A percentile compares a stretch with the other conserved stretches of the same genome.
These are phyloP conservation scores for Draba incana DNA, from an alignment of 345 rosid genomes.

Conservation along the genomic window DNA sequence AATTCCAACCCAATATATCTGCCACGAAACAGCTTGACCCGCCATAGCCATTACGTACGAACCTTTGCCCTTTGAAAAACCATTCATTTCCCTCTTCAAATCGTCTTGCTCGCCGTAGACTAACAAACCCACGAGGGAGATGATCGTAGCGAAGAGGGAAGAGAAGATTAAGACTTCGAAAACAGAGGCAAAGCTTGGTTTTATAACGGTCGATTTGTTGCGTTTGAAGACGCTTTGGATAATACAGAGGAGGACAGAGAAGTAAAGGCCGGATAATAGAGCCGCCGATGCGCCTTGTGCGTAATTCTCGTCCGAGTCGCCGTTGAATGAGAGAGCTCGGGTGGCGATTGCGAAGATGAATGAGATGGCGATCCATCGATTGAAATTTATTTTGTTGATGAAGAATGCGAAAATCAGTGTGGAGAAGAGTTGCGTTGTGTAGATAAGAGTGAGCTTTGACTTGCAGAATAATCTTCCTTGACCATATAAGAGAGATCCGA, in stretches of 20 bases:
- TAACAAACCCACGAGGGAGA: not conserved
- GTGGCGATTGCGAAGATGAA: conserved; percentile 31
- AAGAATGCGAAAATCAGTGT: not conserved
- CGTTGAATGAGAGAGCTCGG: conserved; percentile 33
- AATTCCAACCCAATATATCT: conserved; percentile 15
- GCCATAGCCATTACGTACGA: not conserved
- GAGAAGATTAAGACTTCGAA: conserved; percentile 3
- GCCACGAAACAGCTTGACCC: conserved; percentile 20
- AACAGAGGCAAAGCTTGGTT: conserved; percentile 3
- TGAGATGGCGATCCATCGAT: conserved; percentile 8
- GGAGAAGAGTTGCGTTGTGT: conserved; percentile 15
- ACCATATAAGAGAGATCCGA: conserved; percentile 24
- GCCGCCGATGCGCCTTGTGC: conserved; percentile 22
- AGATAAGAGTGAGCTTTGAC: conserved; percentile 29
- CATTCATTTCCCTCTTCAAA: conserved; percentile 5
- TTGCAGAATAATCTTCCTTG: not conserved
- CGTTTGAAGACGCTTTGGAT: not conserved
- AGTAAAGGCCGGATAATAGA: not conserved
- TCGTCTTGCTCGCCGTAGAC: not conserved
- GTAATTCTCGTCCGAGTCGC: conserved; percentile 37
- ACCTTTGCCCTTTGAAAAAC: conserved; percentile 1
- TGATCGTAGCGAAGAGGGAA: not conserved
- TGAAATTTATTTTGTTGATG: conserved; percentile 16
- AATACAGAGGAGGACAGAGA: conserved; percentile 13
- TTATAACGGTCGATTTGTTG: not conserved